Percentiles rank a stretch among this genome's conserved stretches.
Conservation (phyloP, 305 asterid genomes). For the Solanum hybrid region DNA sequence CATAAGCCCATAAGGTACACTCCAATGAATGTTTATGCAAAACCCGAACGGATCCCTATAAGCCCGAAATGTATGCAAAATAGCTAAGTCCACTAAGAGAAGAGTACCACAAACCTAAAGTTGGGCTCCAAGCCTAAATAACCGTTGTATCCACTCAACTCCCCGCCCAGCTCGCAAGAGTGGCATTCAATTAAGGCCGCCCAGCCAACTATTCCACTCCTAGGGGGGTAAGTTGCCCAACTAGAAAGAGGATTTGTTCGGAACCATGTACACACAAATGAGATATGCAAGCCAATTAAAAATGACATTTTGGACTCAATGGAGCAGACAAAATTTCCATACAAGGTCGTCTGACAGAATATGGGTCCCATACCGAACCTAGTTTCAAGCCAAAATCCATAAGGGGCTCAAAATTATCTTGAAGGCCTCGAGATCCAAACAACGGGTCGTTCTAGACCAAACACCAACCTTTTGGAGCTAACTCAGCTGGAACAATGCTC, state of each 20-base stretch:
- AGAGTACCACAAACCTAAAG: background rate
- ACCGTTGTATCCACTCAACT: background rate
- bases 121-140: background rate
- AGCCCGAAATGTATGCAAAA: background rate
- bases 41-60: background rate
- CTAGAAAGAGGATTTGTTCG: no score
- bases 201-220: background rate
- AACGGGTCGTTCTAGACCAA: no score
- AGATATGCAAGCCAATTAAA: no score
- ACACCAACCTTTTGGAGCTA: background rate
- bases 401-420: no score
- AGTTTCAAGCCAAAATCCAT: background rate
- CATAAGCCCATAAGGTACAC: background rate
- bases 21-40: background rate
- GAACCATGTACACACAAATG: no score
- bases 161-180: background rate
- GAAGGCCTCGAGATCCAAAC: background rate
- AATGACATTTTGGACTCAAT: no score
- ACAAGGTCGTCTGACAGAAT: background rate
- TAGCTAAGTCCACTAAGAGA: background rate
- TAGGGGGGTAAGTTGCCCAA: background rate
- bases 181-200: background rate
- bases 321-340: no score
- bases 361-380: background rate
- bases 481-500: background rate